These are phyloP conservation scores for Phytophthora europaea DNA, from an alignment of 352 stramenopile genomes.

Conservation along the genomic window DNA sequence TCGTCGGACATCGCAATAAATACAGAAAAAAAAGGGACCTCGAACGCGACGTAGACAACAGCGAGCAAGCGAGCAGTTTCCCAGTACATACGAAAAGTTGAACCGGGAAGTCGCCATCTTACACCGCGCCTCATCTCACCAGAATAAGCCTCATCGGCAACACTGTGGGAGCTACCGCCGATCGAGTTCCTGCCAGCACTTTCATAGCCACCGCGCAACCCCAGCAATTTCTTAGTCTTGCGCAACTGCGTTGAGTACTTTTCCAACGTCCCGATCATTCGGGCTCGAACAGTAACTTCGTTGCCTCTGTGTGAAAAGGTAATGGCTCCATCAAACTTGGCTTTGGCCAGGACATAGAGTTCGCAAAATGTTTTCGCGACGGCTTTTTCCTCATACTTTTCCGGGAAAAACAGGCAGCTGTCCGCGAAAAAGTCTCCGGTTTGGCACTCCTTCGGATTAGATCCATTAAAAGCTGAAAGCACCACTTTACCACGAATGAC, in stretches of 20 bases:
- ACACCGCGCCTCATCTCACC: neutral
- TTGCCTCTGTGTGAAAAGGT: constrained; percentile 54
- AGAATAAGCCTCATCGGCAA: constrained; percentile 4
- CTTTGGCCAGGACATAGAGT: constrained; percentile 79
- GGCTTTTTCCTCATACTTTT: constrained; percentile 77
- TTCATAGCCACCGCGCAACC: constrained; percentile 51
- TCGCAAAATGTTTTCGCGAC: constrained; percentile 86
- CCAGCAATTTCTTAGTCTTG: constrained; percentile 84
- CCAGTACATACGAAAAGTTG: constrained; percentile 65
- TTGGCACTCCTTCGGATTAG: constrained; percentile 61
- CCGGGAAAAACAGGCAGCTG: constrained; percentile 60
- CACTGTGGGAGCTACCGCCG: constrained; percentile 9
- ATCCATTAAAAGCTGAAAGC: constrained; percentile 62
- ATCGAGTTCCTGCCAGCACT: constrained; percentile 17
- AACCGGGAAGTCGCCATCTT: constrained; percentile 60
- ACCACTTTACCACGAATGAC: constrained; percentile 70
- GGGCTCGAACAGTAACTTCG: constrained; percentile 36
- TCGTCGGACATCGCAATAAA: constrained; percentile 75
- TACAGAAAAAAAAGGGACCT: constrained; percentile 75
- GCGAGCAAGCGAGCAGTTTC: constrained; percentile 55
- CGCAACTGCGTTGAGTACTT: constrained; percentile 74
- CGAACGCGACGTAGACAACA: constrained; percentile 69
- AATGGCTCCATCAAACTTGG: constrained; percentile 68
- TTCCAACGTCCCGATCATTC: constrained; percentile 61
- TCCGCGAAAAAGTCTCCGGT: constrained; percentile 79